Conservation (phyloP, 768 basidiomycete species). For the Lactifluus hygrophoroides region DNA sequence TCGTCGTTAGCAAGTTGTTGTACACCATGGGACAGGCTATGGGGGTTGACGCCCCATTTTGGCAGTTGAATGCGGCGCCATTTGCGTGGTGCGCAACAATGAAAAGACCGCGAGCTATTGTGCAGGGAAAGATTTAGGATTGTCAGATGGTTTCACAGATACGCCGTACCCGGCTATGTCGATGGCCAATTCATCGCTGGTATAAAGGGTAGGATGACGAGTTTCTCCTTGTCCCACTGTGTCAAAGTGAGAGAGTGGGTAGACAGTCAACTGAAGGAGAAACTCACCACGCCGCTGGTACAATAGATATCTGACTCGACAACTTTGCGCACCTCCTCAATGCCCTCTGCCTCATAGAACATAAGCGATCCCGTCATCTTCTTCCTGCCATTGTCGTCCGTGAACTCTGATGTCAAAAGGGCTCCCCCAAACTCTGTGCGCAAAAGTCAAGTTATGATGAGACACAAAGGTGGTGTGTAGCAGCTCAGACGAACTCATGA, state of each 20-base stretch:
- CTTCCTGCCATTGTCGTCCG: constrained; percentile 1
- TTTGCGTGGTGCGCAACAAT: background rate
- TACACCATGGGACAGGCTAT: too few relatives aligned
- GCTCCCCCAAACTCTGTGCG: constrained; percentile 11
- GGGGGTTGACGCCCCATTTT: background rate
- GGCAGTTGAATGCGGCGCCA: too few relatives aligned
- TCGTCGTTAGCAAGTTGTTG: too few relatives aligned
- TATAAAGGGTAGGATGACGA: constrained; percentile 12
- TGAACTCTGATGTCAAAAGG: constrained; percentile 16
- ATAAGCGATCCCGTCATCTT: constrained; percentile 25
- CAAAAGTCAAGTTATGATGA: background rate
- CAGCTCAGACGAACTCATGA: constrained; percentile 15
- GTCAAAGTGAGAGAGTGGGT: background rate
- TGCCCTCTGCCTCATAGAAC: constrained; percentile 19
- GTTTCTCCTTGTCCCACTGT: constrained; percentile 11
- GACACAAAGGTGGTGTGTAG: background rate
- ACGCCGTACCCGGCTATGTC: background rate
- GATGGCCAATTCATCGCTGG: constrained; percentile 11
- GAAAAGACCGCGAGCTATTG: background rate
- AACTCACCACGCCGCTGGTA: constrained; percentile 24
- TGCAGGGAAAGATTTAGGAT: background rate
- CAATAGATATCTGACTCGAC: constrained; percentile 26
- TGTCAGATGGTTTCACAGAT: background rate
- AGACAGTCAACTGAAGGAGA: too few relatives aligned
- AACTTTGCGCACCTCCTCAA: constrained; percentile 23